Conservation (phyloP, 495 filamentous ascomycete genomes). For the Xylaria sp. region DNA sequence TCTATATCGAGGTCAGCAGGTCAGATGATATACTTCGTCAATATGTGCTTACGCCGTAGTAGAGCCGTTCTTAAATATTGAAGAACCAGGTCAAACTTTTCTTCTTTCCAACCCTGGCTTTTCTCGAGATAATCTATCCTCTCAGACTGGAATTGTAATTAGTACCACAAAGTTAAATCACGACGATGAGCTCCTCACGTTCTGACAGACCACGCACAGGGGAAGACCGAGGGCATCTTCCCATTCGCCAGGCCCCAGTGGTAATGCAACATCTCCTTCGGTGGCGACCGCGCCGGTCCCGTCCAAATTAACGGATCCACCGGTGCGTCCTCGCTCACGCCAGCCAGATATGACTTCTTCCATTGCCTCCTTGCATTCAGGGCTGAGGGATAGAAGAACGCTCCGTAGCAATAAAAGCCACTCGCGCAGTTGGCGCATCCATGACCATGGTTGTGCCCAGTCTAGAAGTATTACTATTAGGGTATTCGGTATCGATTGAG, state of each 20-base stretch:
- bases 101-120: constrained; percentile 89
- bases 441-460: constrained; percentile 92
- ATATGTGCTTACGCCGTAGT: constrained; percentile 71
- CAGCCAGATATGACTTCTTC: constrained; percentile 78
- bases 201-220: constrained; percentile 91
- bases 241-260: constrained; percentile 90
- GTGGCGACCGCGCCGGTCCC: constrained; percentile 52
- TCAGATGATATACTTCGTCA: neutral
- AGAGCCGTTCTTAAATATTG: constrained; percentile 88
- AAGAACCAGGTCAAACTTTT: constrained; percentile 89
- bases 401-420: constrained; percentile 85
- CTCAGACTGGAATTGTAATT: constrained; percentile 67
- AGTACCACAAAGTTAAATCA: constrained; percentile 28
- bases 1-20: constrained; percentile 60
- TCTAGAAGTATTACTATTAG: constrained; percentile 88
- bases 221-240: constrained; percentile 89
- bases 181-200: constrained; percentile 62
- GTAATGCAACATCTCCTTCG: constrained; percentile 71
- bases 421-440: constrained; percentile 84
- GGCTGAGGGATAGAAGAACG: constrained; percentile 75
- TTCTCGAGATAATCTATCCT: constrained; percentile 87
- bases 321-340: constrained; percentile 64
- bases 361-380: constrained; percentile 79
- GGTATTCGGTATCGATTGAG: constrained; percentile 84
- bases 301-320: constrained; percentile 56